Conservation (phyloP, 768 basidiomycete genomes). For the Strobilomyces confusus region DNA sequence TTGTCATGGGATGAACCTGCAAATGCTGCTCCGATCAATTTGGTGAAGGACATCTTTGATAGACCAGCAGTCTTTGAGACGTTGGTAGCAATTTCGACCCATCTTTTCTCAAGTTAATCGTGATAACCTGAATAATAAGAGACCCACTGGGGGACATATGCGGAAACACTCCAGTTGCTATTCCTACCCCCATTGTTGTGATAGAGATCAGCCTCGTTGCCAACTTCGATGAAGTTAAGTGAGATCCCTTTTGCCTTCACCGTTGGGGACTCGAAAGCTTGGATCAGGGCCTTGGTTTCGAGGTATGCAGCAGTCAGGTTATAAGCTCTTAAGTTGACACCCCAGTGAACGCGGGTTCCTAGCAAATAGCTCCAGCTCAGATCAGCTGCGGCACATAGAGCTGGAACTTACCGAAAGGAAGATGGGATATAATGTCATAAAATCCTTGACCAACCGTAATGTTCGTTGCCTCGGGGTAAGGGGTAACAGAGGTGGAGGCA, state of each 20-base stretch:
- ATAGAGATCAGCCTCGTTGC: constrained; percentile 62
- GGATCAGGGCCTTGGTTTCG: constrained; percentile 44
- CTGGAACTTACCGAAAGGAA: constrained; percentile 41
- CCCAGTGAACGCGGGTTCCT: constrained; percentile 66
- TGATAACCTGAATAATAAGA: not conserved
- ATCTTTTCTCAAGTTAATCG: constrained; percentile 34
- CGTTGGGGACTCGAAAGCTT: constrained; percentile 42
- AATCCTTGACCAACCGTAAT: constrained; percentile 55
- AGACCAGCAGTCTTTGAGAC: constrained; percentile 41
- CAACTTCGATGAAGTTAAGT: constrained; percentile 57
- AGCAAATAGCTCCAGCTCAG: not conserved
- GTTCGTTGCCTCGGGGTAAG: constrained; percentile 65
- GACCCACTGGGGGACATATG: constrained; percentile 50
- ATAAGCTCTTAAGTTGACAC: constrained; percentile 56
- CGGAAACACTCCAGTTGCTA: constrained; percentile 35
- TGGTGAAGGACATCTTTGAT: constrained; percentile 35
- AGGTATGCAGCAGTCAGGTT: constrained; percentile 49
- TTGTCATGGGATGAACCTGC: constrained; percentile 45
- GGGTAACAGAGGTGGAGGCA: constrained; percentile 41
- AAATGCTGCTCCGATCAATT: constrained; percentile 49
- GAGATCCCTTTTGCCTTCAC: constrained; percentile 40
- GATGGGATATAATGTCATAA: constrained; percentile 48
- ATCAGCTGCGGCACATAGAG: not conserved
- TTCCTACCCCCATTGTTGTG: constrained; percentile 40
- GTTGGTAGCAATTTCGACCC: constrained; percentile 49